Base-by-base conservation (phyloP, 164 flowering plant genomes). In the Berberis vulgaris region DNA sequence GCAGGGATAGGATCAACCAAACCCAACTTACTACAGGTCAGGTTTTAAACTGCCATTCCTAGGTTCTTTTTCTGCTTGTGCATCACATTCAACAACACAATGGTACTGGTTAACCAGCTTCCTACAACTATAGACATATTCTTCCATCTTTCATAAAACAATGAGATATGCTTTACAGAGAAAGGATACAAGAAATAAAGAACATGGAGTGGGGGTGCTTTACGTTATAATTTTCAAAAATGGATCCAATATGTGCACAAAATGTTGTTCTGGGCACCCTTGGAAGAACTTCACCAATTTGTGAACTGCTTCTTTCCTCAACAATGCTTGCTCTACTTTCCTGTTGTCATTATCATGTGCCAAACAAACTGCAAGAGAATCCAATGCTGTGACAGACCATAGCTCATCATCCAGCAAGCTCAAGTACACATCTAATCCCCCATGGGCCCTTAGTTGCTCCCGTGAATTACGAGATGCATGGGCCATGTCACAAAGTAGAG, bases 161-260 rank as follows among this genome's bases (percentile, higher is more conserved):
- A 43, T 12, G 45, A 58, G 13, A 4, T 8, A 43, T 42, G 3
- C 9, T 59, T 59, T 12, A 12, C 49, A 26, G 49, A 43, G 38
- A 47, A 46, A 61, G 39, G 40, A 9, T 7, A n/a, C 45, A 57
- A 41, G 11, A 41, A 43, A 49, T 5, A 59, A n/a, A 53, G 1
- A 60, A 11, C 39, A 56, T 10, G 6, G 55, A 50, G 61, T 7
- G 62, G 42, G 44, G 40, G 65, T 59, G 67, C 63, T 87, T 7
- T 84, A 95, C 99, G 99, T 95, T 69, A 95, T 84, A 59, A 95
- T 91, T 74, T 95, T 95, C 84, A 95, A 76, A 77, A 94, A 95
- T 10, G 99, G 96, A 70, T 95, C 99, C 85, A 95, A 77, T 69
- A 91, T 95, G 77, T 95, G 87, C 67, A 87, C 81, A 78, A 95